A percentile compares a stretch with the other conserved stretches of the same genome.
Conservation (phyloP, 805 yeast genomes). For the Jamesozyma spencerorum region DNA sequence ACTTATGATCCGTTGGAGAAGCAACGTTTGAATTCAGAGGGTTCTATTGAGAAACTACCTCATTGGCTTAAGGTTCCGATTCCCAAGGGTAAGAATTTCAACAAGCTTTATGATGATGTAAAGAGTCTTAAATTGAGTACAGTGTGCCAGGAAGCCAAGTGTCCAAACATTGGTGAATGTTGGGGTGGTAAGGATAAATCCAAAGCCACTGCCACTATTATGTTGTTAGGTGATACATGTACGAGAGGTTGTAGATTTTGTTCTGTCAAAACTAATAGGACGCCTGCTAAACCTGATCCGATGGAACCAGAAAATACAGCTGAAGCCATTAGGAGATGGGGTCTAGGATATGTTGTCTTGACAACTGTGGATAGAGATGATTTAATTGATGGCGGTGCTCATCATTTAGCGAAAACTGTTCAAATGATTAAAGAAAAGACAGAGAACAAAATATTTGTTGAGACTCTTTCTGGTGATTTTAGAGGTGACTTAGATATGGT, state of each 20-base stretch:
- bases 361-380: constrained; percentile 98
- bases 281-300: constrained; percentile 85
- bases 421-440: constrained; percentile 74
- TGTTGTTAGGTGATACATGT: constrained; percentile 97
- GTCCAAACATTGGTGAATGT: constrained; percentile 99
- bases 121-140: constrained; percentile 84
- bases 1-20: constrained; percentile 67
- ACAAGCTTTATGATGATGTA: constrained; percentile 74
- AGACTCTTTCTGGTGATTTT: constrained; percentile 91
- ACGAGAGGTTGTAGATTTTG: constrained; percentile 99
- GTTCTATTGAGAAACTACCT: constrained; percentile 58
- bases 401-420: constrained; percentile 85
- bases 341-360: constrained; percentile 91
- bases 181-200: constrained; percentile 86
- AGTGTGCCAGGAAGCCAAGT: constrained; percentile 96
- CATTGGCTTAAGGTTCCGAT: constrained; percentile 92
- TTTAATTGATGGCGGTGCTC: constrained; percentile 83
- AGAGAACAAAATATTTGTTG: constrained; percentile 76
- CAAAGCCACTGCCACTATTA: constrained; percentile 89
- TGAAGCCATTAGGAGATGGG: constrained; percentile 95
- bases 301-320: constrained; percentile 97
- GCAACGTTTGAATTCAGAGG: constrained; percentile 45
- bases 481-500: constrained; percentile 82
- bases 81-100: constrained; percentile 86
- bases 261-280: constrained; percentile 86